Percentiles rank a stretch among this genome's conserved stretches.
Conservation (phyloP, 1,284 basidiomycete genomes). For the Ustilago trichophora region DNA sequence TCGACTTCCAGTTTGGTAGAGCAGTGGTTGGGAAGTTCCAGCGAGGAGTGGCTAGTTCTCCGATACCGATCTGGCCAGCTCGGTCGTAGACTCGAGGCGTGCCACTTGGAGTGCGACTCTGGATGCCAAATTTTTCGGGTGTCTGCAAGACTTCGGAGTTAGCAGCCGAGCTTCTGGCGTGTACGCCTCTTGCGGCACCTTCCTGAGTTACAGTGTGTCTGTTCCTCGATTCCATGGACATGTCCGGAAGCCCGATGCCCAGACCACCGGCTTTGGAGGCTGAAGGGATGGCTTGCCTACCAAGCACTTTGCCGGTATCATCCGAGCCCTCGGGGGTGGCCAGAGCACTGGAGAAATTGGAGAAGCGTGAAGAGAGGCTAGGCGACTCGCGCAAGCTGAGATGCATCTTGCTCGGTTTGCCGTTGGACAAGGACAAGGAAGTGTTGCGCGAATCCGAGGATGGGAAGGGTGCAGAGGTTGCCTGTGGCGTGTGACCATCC, state of each 20-base stretch:
- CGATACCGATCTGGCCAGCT: constrained; percentile 87
- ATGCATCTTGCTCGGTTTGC: constrained; percentile 31
- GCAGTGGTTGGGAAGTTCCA: constrained; percentile 71
- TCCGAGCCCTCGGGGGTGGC: constrained; percentile 38
- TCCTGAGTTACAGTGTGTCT: neutral
- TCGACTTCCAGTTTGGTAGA: constrained; percentile 19
- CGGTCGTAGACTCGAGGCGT: constrained; percentile 73
- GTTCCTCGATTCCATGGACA: constrained; percentile 11
- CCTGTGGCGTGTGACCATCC: constrained; percentile 20
- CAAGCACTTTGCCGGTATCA: constrained; percentile 23
- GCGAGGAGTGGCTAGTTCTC: constrained; percentile 94
- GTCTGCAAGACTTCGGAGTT: constrained; percentile 28
- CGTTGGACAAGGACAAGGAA: neutral
- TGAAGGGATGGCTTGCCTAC: constrained; percentile 12
- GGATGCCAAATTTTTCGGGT: constrained; percentile 35
- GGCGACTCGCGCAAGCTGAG: constrained; percentile 36
- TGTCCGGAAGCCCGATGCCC: constrained; percentile 50
- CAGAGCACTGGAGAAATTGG: constrained; percentile 50
- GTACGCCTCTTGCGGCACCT: neutral
- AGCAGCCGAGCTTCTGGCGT: neutral
- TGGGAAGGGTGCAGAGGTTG: constrained; percentile 22
- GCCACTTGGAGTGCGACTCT: constrained; percentile 18
- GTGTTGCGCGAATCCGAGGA: constrained; percentile 3
- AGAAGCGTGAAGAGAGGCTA: constrained; percentile 47
- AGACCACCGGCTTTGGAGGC: constrained; percentile 20